Percentiles rank a stretch among this genome's conserved stretches.
Evolutionary conservation across 2,329 filamentous ascomycete species (phyloP).

Genomic region (Colletotrichum sublineola): DNA sequence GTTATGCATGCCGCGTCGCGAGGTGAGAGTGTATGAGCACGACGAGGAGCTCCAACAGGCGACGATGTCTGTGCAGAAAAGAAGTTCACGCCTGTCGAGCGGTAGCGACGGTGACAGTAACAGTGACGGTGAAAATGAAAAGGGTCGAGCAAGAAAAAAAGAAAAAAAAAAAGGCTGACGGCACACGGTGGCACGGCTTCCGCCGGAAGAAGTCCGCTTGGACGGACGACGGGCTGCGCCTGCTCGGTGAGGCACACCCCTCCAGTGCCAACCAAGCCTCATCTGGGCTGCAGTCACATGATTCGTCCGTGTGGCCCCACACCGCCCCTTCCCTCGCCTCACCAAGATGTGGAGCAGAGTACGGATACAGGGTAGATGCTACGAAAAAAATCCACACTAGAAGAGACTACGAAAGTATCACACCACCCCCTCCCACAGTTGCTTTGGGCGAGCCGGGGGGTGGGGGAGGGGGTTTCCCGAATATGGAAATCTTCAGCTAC

Average conservation of each 20-base stretch:
- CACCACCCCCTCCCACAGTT: neutral
- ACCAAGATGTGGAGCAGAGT: neutral
- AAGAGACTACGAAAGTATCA: neutral
- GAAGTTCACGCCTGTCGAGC: slow-evolving; percentile 8
- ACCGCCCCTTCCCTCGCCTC: neutral
- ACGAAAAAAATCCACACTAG: neutral
- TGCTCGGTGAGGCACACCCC: neutral
- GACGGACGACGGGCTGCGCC: neutral
- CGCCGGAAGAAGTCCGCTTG: slow-evolving; percentile 31
- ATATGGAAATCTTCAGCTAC: slow-evolving; percentile 13
- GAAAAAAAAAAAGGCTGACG: neutral
- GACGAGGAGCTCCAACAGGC: neutral
- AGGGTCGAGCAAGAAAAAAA: neutral
- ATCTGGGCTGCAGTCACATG: neutral
- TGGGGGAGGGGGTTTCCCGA: neutral
- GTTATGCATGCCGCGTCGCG: neutral
- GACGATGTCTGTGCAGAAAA: neutral
- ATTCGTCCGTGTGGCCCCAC: neutral
- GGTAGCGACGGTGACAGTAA: slow-evolving; percentile 17
- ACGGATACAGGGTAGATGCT: neutral
- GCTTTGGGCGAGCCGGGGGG: neutral
- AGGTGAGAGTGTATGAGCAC: slow-evolving; percentile 1
- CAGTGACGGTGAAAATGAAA: slow-evolving; percentile 22
- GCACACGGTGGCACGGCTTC: slow-evolving; percentile 16
- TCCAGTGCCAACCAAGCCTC: neutral